Percentiles rank a stretch among this genome's conserved stretches.
Evolutionary conservation across 1,139 yeast genomes (phyloP).

Genomic region (Blastobotrys petasosporus): DNA sequence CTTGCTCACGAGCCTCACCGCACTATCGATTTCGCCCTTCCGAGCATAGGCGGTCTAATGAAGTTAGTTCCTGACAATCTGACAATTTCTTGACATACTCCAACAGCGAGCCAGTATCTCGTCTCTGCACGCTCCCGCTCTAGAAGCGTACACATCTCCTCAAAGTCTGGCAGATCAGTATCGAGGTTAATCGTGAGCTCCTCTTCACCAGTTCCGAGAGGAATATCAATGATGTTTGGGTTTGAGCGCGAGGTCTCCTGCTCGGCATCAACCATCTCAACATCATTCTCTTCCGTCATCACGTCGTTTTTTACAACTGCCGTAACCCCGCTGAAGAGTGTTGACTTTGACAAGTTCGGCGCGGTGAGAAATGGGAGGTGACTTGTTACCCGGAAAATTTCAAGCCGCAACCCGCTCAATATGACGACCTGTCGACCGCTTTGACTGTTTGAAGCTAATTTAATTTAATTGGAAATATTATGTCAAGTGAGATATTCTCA

Average conservation of each 20-base stretch:
- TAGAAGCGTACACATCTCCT: slow-evolving; percentile 69
- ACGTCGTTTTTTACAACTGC: background rate
- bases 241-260: slow-evolving; percentile 6
- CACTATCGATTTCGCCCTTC: slow-evolving; percentile 53
- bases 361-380: too few relatives aligned
- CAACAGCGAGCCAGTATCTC: slow-evolving; percentile 79
- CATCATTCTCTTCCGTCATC: slow-evolving; percentile 13
- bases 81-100: slow-evolving; percentile 33
- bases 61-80: too few relatives aligned
- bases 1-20: slow-evolving; percentile 54
- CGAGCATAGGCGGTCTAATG: slow-evolving; percentile 54
- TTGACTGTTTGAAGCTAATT: too few relatives aligned
- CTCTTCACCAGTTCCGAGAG: slow-evolving; percentile 36
- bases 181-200: slow-evolving; percentile 37
- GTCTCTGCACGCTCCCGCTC: slow-evolving; percentile 72
- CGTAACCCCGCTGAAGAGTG: background rate
- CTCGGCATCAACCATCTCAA: slow-evolving; percentile 13
- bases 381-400: too few relatives aligned
- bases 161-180: slow-evolving; percentile 82
- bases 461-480: too few relatives aligned
- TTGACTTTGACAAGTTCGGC: too few relatives aligned
- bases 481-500: too few relatives aligned
- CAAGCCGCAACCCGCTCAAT: too few relatives aligned
- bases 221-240: slow-evolving; percentile 35
- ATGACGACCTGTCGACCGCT: too few relatives aligned